Evolutionary conservation across 2,329 filamentous ascomycete genomes (phyloP).

Genomic region (Phaeosphaeria sp.): DNA sequence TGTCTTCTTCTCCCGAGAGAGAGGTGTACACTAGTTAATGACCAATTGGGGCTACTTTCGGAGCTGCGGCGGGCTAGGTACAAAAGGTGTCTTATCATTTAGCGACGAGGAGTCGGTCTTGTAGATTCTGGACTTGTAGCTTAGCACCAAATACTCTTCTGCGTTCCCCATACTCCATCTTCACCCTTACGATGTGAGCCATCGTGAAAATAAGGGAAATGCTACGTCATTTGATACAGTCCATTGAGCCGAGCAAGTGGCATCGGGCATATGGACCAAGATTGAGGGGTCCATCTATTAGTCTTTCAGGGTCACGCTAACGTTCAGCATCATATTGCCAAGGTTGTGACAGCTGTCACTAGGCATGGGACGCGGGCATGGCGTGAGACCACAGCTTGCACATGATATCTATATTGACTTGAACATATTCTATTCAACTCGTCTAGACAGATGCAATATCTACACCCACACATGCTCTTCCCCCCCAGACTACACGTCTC

Average conservation of each 20-base stretch:
- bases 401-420: not conserved
- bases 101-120: conserved; percentile 23
- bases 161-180: not conserved
- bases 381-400: not conserved
- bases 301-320: not conserved
- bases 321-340: not conserved
- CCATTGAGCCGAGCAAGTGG: not conserved
- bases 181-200: not conserved
- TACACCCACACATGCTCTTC: not conserved
- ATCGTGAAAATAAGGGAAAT: not conserved
- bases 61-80: conserved; percentile 29
- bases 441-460: not conserved
- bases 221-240: not conserved
- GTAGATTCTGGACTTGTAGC: conserved; percentile 31
- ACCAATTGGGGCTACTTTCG: conserved; percentile 17
- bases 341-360: not conserved
- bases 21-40: conserved; percentile 40
- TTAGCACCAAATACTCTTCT: conserved; percentile 26
- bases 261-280: not conserved
- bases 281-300: not conserved
- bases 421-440: not conserved
- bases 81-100: conserved; percentile 14
- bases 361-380: not conserved
- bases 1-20: conserved; percentile 8
- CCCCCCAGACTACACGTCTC: not conserved